phyloP scores from a whole-genome alignment of 2,329 filamentous ascomycete genomes.

The Trichothecium roseum region DNA sequence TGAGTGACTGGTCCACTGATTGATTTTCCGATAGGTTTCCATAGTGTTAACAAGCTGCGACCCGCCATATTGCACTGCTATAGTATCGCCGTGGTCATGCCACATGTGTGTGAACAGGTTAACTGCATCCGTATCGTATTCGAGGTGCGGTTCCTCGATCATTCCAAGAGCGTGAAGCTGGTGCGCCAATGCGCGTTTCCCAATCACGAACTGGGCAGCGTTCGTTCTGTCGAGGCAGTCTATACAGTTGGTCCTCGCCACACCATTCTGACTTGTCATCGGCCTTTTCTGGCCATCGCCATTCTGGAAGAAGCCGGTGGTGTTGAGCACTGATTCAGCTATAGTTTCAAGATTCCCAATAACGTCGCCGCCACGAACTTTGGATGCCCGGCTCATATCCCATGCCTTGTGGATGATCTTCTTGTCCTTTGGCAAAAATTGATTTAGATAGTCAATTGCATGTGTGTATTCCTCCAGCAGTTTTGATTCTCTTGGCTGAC shows the following conservation, averaged over 20 bases:
- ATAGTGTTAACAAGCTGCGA: constrained; percentile 98
- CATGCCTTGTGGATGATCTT: constrained; percentile 92
- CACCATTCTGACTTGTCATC: constrained; percentile 70
- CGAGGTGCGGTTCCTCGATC: constrained; percentile 64
- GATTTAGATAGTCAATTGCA: constrained; percentile 85
- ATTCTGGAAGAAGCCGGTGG: constrained; percentile 92
- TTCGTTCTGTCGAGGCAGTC: constrained; percentile 96
- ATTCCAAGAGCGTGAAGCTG: constrained; percentile 89
- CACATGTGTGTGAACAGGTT: constrained; percentile 98
- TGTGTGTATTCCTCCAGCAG: constrained; percentile 78
- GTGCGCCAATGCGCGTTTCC: constrained; percentile 83
- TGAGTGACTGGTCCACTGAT: constrained; percentile 96
- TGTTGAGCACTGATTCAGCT: constrained; percentile 73
- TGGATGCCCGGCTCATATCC: constrained; percentile 96
- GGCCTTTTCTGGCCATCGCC: constrained; percentile 59
- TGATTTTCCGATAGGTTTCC: constrained; percentile 98
- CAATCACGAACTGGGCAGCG: constrained; percentile 94
- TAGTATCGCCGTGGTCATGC: constrained; percentile 94
- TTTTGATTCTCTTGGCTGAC: constrained; percentile 85
- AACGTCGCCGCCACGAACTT: constrained; percentile 84
- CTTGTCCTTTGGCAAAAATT: constrained; percentile 74
- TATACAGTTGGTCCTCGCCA: constrained; percentile 94
- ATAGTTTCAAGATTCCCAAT: constrained; percentile 86
- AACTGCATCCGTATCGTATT: constrained; percentile 91
- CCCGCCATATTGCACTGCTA: constrained; percentile 93